Evolutionary conservation across 139 green algal genomes (phyloP), one percentile per base, ranked within the genome.

Genomic region (Nannochloris sp.): DNA sequence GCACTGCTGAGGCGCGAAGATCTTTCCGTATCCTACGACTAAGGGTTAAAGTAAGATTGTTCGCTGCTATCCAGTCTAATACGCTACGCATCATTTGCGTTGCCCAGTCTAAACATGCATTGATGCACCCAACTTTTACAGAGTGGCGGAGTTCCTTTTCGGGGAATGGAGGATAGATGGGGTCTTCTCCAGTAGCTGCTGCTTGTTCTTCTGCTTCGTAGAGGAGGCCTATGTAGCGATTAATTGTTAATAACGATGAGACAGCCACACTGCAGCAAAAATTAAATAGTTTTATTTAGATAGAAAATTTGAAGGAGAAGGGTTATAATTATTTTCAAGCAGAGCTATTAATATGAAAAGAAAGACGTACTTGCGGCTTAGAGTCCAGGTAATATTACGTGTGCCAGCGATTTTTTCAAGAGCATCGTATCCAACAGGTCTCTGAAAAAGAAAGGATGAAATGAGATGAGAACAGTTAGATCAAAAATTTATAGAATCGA

Each of bases 61-160:
- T 2, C 2, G 3, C 19, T 24, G 62, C 62, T 0, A 0, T 8
- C 12, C 45, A 57, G 34, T 65, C 59, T 33, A 65, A 38, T 14
- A 64, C 23, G 14, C 56, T 29, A 14, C 56, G 24, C 30, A 57
- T n/a, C 31, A 62, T 24, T 56, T 67, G 61, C 4, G 55, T 38
- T 24, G 44, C 33, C 55, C 51, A 37, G 14, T 77, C 70, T 1
- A 77, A 24, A 6, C 39, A 47, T n/a, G 53, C 37, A 30, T 77
- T 77, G 44, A 55, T 62, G 0, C 32, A 6, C 8, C 70, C 70
- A 19, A 30, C 33, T 0, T n/a, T 8, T 34, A 77, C 29, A 6
- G 12, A 39, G 35, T 30, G 10, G 29, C n/a, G n/a, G n/a, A n/a
- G n/a, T n/a, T 73, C 44, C 4, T 25, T 25, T 7, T 48, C 30